Percentiles rank a stretch among this genome's conserved stretches.
phyloP scores from a whole-genome alignment of 352 stramenopile genomes.

The Pythium apleroticum region DNA sequence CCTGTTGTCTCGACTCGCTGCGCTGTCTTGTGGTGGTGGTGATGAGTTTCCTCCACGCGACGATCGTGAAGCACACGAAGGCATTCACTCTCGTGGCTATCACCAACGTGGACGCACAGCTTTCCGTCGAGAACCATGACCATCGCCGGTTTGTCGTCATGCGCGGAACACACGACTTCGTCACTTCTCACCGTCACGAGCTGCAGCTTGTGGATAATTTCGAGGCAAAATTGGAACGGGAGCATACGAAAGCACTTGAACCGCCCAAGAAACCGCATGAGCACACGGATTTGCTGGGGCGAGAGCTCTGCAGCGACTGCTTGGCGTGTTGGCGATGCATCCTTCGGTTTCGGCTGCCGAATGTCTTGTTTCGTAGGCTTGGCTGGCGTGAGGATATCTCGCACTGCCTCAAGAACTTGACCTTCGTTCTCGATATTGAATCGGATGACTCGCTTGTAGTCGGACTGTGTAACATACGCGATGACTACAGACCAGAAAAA shows the following conservation, averaged over 20 bases:
- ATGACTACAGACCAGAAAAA: conserved; percentile 27
- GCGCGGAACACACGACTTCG: conserved; percentile 30
- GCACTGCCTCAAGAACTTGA: conserved; percentile 25
- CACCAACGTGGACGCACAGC: conserved; percentile 35
- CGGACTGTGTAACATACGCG: conserved; percentile 37
- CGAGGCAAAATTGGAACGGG: conserved; percentile 29
- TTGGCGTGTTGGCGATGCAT: background rate
- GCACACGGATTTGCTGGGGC: conserved; percentile 21
- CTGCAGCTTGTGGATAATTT: conserved; percentile 36
- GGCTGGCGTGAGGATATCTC: conserved; percentile 23
- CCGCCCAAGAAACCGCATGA: conserved; percentile 39
- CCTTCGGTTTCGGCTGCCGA: conserved; percentile 5
- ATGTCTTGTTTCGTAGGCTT: conserved; percentile 21
- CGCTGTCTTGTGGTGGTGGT: background rate
- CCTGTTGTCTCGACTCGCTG: background rate
- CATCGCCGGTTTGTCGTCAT: conserved; percentile 26
- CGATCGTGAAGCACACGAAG: background rate
- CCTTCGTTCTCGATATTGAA: conserved; percentile 39
- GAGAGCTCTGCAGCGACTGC: background rate
- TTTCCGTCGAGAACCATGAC: conserved; percentile 43
- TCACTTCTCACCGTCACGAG: conserved; percentile 29
- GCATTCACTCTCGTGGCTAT: conserved; percentile 15
- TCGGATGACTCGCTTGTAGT: conserved; percentile 36
- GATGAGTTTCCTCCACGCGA: background rate
- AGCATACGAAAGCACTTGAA: conserved; percentile 43